Evolutionary conservation across 371 early-diverging fungal species (phyloP).

Genomic region (Mucor indicus): DNA sequence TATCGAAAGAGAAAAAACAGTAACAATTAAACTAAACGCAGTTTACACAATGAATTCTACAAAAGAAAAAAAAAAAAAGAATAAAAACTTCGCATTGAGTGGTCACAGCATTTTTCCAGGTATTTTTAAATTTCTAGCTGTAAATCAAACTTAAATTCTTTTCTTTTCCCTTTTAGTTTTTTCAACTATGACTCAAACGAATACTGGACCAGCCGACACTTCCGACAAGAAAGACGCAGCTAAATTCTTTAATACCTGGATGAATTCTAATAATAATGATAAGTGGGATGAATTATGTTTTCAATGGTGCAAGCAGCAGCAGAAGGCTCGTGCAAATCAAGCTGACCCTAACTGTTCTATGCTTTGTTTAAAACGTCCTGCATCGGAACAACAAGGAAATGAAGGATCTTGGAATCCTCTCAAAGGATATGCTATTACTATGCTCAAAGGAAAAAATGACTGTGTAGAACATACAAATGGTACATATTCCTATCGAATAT

Average conservation of each 20-base stretch:
- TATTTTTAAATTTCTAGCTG: no score
- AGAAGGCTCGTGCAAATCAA: neutral
- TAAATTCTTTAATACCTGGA: neutral
- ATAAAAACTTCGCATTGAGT: no score
- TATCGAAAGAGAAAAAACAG: no score
- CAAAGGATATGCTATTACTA: neutral
- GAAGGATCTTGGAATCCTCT: neutral
- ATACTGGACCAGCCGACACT: neutral
- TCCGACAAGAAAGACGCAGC: conserved; percentile 1
- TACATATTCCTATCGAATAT: neutral
- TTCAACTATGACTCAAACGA: conserved; percentile 1
- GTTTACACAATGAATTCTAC: no score
- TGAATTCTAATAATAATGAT: neutral
- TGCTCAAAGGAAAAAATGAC: neutral
- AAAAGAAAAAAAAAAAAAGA: neutral
- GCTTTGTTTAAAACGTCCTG: conserved; percentile 4
- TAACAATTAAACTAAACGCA: no score
- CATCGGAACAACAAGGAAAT: neutral
- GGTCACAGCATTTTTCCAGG: no score
- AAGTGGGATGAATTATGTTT: conserved; percentile 7
- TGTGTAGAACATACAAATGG: neutral
- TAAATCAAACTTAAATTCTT: neutral
- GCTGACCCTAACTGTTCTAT: conserved; percentile 3
- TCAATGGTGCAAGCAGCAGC: conserved; percentile 9
- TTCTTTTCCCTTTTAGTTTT: neutral